Base-by-base conservation (phyloP, 768 basidiomycete species). In the Trametes gibbosa region DNA sequence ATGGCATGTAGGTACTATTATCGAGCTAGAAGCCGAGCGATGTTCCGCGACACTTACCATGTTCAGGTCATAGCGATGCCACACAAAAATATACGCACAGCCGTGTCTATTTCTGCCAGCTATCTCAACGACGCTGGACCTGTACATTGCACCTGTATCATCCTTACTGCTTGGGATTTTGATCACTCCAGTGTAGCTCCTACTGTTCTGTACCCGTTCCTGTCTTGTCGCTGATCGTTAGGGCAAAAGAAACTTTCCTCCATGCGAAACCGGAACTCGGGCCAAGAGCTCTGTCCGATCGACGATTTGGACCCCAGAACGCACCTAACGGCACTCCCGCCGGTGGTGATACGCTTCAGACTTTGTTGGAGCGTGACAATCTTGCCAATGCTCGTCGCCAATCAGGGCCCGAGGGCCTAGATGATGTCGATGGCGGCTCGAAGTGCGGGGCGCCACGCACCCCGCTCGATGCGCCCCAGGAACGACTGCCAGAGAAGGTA, bases 1-100 rank as follows among this genome's bases (percentile, higher is more conserved):
- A 91, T 66, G 81, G 87, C 68, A 79, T 84, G 75, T 79, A 68
- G 73, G 65, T 58, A 46, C 19, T 34, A 50, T 47, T 48, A 23
- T 16, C 43, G 23, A 39, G 6, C 6, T n/a, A 40, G 56, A 45
- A 50, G 3, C 19, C 29, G 29, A 21, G 42, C 40, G 54, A 42
- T 19, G 48, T 24, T 53, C 55, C 55, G 48, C 46, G 13, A 46
- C 23, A 24, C 53, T 65, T 46, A 59, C 52, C 32, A 45, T 34
- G 34, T 27, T 43, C 56, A 53, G 49, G 56, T 65, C 61, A 41
- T 56, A 50, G 42, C 57, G 23, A 50, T 32, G 29, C 29, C 42
- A 48, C 45, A 37, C 61, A 41, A 63, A 63, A 65, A 65, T 45
- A 52, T 49, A 39, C 13, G n/a, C 13, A 53, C 52, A 51, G 43